Base-by-base conservation (phyloP, 139 green algal species). In the Desmodesmus armatus region DNA sequence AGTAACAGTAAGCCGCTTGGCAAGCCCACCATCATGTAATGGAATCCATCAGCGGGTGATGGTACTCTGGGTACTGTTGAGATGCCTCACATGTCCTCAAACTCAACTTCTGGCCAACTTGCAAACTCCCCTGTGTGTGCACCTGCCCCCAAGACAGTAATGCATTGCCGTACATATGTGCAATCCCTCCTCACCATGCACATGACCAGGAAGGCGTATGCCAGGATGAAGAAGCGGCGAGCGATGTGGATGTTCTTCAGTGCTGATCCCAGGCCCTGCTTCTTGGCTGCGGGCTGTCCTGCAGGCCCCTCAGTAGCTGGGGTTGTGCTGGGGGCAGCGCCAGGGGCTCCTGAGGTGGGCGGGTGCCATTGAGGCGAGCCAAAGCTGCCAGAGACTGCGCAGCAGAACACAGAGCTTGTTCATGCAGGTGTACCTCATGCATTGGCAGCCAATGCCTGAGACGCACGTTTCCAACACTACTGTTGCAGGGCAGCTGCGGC, bases 291-390 rank as follows among this genome's bases (percentile, higher is more conserved):
- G 9, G 47, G 47, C 47, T 55, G 47, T 7, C 67, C 37, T 35
- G n/a, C 40, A 7, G 63, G 19, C 4, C 35, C 21, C 27, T 25
- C 60, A 41, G n/a, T n/a, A n/a, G 58, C 77, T 73, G 53, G 11
- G n/a, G 39, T n/a, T 31, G 44, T 62, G 35, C 41, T 70, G 23
- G 78, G 71, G 69, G 88, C n/a, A n/a, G 80, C 0, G 90, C 89
- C 60, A 96, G 74, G 4, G 90, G 89, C 43, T 87, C 75, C 39
- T 89, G 69, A 1, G 93, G 93, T 76, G 91, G 86, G 65, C 87
- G 85, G 3, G 73, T 89, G 67, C 85, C 74, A 83, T 96, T 96
- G 40, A 53, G 55, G 3, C 82, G 84, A 0, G 93, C 92, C 9
- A 96, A 81, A 0, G 79, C 69, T 9, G 85, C 83, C 35, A 96